These are phyloP conservation scores for Trypanosoma mega DNA, from an alignment of 208 protist genomes.

Conservation along the genomic window DNA sequence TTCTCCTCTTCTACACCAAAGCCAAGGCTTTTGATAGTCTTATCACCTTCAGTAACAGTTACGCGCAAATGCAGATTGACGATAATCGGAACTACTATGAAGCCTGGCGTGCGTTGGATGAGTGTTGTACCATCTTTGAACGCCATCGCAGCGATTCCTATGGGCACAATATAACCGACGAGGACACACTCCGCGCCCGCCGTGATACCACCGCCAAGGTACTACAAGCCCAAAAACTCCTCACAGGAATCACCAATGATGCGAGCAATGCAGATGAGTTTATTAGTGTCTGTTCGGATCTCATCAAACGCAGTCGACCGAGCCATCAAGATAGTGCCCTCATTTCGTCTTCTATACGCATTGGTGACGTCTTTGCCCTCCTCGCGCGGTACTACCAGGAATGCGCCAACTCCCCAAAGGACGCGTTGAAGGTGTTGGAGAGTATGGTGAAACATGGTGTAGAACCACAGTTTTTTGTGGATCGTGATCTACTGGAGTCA, in stretches of 20 bases:
- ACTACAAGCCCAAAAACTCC: slow-evolving; percentile 59
- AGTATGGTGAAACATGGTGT: slow-evolving; percentile 91
- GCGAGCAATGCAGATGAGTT: slow-evolving; percentile 67
- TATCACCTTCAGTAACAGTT: slow-evolving; percentile 91
- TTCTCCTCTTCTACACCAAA: slow-evolving; percentile 97
- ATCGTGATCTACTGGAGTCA: slow-evolving; percentile 80
- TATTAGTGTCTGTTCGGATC: slow-evolving; percentile 80
- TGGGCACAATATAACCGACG: slow-evolving; percentile 28
- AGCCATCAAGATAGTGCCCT: slow-evolving; percentile 54
- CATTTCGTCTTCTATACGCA: slow-evolving; percentile 79
- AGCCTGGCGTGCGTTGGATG: slow-evolving; percentile 83
- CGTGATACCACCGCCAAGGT: slow-evolving; percentile 50
- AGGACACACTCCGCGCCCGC: slow-evolving; percentile 49
- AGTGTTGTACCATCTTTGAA: slow-evolving; percentile 68
- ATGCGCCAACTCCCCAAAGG: slow-evolving; percentile 63
- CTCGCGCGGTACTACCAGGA: slow-evolving; percentile 93
- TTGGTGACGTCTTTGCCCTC: slow-evolving; percentile 95
- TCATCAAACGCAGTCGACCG: slow-evolving; percentile 84
- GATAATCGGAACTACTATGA: slow-evolving; percentile 96
- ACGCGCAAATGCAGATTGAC: slow-evolving; percentile 95
- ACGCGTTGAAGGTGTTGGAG: slow-evolving; percentile 89
- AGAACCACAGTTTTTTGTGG: slow-evolving; percentile 87
- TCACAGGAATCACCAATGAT: slow-evolving; percentile 39
- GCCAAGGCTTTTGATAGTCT: slow-evolving; percentile 92
- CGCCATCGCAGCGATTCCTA: slow-evolving; percentile 31